phyloP scores from a whole-genome alignment of 805 yeast genomes.

The Ogataea glucozyma region DNA sequence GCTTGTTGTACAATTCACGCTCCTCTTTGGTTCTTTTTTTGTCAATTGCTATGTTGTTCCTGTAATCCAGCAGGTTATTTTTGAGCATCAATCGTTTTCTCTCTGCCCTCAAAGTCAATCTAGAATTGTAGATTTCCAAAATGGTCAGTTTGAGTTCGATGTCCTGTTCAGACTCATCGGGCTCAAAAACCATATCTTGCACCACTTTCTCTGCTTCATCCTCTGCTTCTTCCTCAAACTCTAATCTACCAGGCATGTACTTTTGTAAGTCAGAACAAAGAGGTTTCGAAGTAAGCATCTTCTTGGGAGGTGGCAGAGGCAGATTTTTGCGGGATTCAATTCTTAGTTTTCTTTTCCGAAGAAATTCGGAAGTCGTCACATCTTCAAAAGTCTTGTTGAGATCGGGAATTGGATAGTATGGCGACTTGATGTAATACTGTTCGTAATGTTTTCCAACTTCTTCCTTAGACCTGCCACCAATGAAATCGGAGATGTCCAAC shows the following conservation, averaged over 20 bases:
- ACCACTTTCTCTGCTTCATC: slow-evolving; percentile 94
- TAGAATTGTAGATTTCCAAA: slow-evolving; percentile 84
- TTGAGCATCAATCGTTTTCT: slow-evolving; percentile 79
- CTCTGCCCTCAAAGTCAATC: slow-evolving; percentile 90
- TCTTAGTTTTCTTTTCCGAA: slow-evolving; percentile 64
- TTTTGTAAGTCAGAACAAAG: slow-evolving; percentile 97
- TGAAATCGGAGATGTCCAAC: slow-evolving; percentile 97
- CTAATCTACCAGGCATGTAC: slow-evolving; percentile 97
- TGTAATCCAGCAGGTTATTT: slow-evolving; percentile 79
- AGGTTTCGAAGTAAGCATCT: slow-evolving; percentile 91
- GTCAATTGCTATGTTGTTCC: slow-evolving; percentile 77
- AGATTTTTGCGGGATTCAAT: slow-evolving; percentile 70
- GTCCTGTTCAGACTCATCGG: slow-evolving; percentile 86
- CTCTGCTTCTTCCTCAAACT: slow-evolving; percentile 94
- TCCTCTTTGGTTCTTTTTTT: slow-evolving; percentile 88
- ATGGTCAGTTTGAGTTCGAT: slow-evolving; percentile 87
- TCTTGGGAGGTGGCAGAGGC: slow-evolving; percentile 83
- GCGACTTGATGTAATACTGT: slow-evolving; percentile 65
- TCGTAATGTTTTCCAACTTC: slow-evolving; percentile 87
- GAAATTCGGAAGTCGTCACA: slow-evolving; percentile 67
- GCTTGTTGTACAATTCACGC: slow-evolving; percentile 70
- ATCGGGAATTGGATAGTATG: slow-evolving; percentile 85
- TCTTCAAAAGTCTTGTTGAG: slow-evolving; percentile 66
- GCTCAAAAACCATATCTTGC: slow-evolving; percentile 93
- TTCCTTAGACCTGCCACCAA: slow-evolving; percentile 88